Evolutionary conservation across 257 asterid genomes (phyloP), one percentile per base, ranked within the genome.

Genomic region (Scutellaria barbata): DNA sequence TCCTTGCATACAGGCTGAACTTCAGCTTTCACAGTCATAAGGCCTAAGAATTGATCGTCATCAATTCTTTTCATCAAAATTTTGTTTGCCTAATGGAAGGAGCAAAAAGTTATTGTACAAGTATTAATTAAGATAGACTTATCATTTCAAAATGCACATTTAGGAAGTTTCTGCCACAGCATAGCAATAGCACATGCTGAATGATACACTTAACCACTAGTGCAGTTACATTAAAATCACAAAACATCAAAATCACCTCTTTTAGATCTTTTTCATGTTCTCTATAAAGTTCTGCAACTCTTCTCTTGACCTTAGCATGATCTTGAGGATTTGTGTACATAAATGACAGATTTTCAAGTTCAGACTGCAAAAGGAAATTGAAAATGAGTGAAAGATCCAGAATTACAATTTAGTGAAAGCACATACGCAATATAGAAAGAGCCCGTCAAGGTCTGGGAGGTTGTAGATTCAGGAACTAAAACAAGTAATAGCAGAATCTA

Each of bases 321-420:
- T 88, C 96, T 72, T 86, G 88, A 57, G 96, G 87, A 75, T 92
- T 88, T 79, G 96, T 88, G 76, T 92, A 92, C 98, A 86, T 88
- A 81, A 90, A 92, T 56, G 98, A 81, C 52, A 92, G 74, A 84
- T 87, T 92, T 80, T 92, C 98, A 63, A 92, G 96, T 79, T 92
- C 98, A 30, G 96, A 85, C 98, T 92, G 96, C 91, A 77, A 75
- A 45, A 53, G 39, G 76, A 69, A 74, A 33, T 54, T 54, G 54
- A 51, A 45, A 43, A 56, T 63, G 42, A 76, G 71, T 10, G 54
- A 72, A 56, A 58, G 66, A 41, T 46, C 39, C 69, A 60, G 42
- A 41, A 11, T 69, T 25, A 64, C 22, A 10, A 39, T 8, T 37
- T 20, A 40, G 14, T 40, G 47, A 16, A 61, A 40, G 18, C 40